Conservation (phyloP, 208 protist species). For the Leishmania aethiopica region DNA sequence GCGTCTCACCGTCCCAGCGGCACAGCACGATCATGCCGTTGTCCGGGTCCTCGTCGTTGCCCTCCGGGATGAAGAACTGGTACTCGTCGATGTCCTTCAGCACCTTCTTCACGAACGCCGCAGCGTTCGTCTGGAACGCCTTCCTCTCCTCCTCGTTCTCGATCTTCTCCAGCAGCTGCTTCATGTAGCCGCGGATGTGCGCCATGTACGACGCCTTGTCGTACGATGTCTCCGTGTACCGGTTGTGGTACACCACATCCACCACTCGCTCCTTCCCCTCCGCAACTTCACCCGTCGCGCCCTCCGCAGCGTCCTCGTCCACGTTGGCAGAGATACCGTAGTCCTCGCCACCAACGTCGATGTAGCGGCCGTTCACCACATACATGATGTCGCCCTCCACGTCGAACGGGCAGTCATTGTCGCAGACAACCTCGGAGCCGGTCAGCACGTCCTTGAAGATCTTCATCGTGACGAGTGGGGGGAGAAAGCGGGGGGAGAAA, state of each 20-base stretch:
- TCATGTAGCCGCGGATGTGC: constrained; percentile 93
- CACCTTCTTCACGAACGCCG: constrained; percentile 92
- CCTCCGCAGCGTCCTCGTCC: constrained; percentile 88
- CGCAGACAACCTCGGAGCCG: constrained; percentile 91
- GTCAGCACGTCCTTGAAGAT: constrained; percentile 90
- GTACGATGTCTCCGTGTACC: constrained; percentile 92
- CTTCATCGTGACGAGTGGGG: constrained; percentile 60
- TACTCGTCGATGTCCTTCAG: constrained; percentile 92
- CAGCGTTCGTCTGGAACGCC: constrained; percentile 88
- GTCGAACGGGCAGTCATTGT: constrained; percentile 86
- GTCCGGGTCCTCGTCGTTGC: constrained; percentile 91
- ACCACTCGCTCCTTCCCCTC: constrained; percentile 82
- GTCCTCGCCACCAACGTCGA: constrained; percentile 90
- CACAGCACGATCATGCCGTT: constrained; percentile 91
- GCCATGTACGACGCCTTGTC: constrained; percentile 94
- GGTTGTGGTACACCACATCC: constrained; percentile 91
- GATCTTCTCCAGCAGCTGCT: constrained; percentile 87
- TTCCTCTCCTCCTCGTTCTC: constrained; percentile 82
- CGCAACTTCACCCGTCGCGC: constrained; percentile 80
- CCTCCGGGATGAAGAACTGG: constrained; percentile 93
- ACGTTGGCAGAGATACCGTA: constrained; percentile 92
- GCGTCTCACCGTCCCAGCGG: constrained; percentile 87
- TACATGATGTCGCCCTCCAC: constrained; percentile 85
- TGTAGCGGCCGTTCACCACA: constrained; percentile 81
- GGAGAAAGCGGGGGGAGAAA: neutral